These are phyloP conservation scores for Ophiostoma tasmaniense DNA, from an alignment of 2,329 filamentous ascomycete genomes.

Conservation along the genomic window DNA sequence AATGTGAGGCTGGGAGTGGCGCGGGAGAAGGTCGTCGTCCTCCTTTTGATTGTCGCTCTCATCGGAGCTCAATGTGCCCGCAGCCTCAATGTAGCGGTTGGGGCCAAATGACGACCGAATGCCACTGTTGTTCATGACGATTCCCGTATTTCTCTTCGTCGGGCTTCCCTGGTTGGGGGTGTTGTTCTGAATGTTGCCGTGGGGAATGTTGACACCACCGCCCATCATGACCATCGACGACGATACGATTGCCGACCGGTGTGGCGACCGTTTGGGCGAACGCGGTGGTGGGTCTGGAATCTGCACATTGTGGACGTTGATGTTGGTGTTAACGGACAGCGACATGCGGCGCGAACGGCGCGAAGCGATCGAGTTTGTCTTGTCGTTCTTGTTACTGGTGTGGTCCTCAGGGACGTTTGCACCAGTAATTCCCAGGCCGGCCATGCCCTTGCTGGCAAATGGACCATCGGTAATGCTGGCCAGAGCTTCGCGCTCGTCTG, in stretches of 20 bases:
- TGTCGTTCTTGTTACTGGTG: not conserved
- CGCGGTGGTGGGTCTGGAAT: slow-evolving; percentile 9
- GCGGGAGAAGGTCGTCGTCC: slow-evolving; percentile 12
- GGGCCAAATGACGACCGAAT: slow-evolving; percentile 5
- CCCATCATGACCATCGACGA: not conserved
- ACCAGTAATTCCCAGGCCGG: slow-evolving; percentile 11
- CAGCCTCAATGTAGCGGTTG: not conserved
- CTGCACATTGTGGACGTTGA: not conserved
- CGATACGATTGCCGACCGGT: not conserved
- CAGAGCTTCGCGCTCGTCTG: slow-evolving; percentile 39
- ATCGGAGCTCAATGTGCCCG: not conserved
- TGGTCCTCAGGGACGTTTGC: not conserved
- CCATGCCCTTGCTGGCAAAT: slow-evolving; percentile 9
- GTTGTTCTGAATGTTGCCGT: slow-evolving; percentile 6
- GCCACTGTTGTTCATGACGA: not conserved
- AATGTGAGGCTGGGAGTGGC: not conserved
- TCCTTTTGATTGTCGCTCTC: slow-evolving; percentile 1
- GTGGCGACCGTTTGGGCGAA: slow-evolving; percentile 11
- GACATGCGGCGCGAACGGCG: slow-evolving; percentile 4
- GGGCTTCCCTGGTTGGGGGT: not conserved
- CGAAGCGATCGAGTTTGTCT: not conserved
- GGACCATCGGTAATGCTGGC: slow-evolving; percentile 2
- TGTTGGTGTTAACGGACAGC: not conserved
- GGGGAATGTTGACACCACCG: slow-evolving; percentile 12
- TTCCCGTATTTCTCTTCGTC: not conserved